Base-by-base conservation (phyloP, 208 protist genomes). In the Leishmania gerbilli region DNA sequence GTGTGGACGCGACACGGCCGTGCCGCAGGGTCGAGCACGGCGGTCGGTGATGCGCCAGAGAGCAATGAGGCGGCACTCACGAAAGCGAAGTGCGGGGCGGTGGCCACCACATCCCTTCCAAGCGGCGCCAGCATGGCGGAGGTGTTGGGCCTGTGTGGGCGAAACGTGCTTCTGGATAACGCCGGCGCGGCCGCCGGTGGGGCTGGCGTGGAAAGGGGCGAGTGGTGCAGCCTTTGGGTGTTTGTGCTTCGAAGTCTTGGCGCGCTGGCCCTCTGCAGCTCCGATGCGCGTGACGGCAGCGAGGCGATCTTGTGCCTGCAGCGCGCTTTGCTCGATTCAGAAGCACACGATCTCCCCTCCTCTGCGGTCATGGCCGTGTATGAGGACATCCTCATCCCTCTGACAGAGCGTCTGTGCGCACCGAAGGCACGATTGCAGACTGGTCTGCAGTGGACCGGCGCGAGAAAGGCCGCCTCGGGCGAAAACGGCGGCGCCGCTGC, bases 331-430 rank as follows among this genome's bases (percentile, higher is more conserved):
- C 77, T 95, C 17, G 87, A 95, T 77, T 81, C 87, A 13, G 90
- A 91, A 17, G 80, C 87, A 56, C 64, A 67, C 17, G 51, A 53
- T 64, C 82, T 94, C 31, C 79, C 90, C 9, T 69, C 71, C 13
- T n/a, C 83, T 8, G 71, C 81, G 15, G 69, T 95, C 40, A 75
- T 79, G 15, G 76, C 76, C 15, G 76, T 95, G n/a, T 97, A 96
- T 87, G 74, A 89, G n/a, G 85, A 93, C 42, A 89, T 92, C 40
- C 81, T 97, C 27, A 93, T 96, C 34, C 95, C 92, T 5, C 84
- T 97, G 37, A 87, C 89, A 51, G 92, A 97, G 79, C 88, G 84
- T 37, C 75, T 96, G 40, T 95, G 94, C 79, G 84, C 79, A 65
- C 82, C 82, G 9, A 81, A 79, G 55, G 82, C 82, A 24, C 76